Evolutionary conservation across 306 rosid genomes (phyloP).

Genomic region (Quercus wislizeni): DNA sequence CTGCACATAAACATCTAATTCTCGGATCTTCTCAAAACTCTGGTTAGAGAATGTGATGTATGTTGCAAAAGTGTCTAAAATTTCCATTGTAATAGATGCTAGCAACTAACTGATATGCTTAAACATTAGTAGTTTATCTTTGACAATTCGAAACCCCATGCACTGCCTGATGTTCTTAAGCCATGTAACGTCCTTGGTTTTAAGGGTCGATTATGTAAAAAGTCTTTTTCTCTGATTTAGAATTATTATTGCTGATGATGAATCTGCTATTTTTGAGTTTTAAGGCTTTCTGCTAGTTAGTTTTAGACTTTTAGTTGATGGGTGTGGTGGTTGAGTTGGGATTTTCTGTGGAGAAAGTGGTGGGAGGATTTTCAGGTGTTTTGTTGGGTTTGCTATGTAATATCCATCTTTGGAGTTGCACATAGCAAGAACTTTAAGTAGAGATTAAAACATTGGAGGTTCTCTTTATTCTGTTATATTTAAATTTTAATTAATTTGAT

Average conservation of each 20-base stretch:
- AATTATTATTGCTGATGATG: too few species aligned
- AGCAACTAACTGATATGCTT: constrained; percentile 15
- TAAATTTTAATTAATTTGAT: too few species aligned
- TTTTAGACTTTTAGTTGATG: not conserved
- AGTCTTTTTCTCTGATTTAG: too few species aligned
- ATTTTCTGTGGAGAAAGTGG: not conserved
- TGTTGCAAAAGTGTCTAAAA: constrained; percentile 27
- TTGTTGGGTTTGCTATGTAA: too few species aligned
- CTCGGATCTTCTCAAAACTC: not conserved
- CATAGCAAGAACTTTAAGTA: too few species aligned
- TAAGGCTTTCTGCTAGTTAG: not conserved
- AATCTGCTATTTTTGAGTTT: not conserved
- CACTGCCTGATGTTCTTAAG: too few species aligned
- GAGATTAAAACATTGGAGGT: too few species aligned
- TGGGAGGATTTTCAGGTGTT: too few species aligned
- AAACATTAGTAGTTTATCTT: constrained; percentile 5
- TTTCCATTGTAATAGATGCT: constrained; percentile 30
- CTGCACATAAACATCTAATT: constrained; percentile 23
- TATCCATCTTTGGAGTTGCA: too few species aligned
- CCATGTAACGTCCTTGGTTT: too few species aligned
- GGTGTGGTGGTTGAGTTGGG: not conserved
- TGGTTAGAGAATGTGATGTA: constrained; percentile 19
- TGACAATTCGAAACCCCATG: not conserved
- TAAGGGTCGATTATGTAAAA: too few species aligned
- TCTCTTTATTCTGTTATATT: too few species aligned